Evolutionary conservation across 2,329 filamentous ascomycete genomes (phyloP), one percentile per base, ranked within the genome.

Genomic region (Pseudogymnoascus verrucosus): DNA sequence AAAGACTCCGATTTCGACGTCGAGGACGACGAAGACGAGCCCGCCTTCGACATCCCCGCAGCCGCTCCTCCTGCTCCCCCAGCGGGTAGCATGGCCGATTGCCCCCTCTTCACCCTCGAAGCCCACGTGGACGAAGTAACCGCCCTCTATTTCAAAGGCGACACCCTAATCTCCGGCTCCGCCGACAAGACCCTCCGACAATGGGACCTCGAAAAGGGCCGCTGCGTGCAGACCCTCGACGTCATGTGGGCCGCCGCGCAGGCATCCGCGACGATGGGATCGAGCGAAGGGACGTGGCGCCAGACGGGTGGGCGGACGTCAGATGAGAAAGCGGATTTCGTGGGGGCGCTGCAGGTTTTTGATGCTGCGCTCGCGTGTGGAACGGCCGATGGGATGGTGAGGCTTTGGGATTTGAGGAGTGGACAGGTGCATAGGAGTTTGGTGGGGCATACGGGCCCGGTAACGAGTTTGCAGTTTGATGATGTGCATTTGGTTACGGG

Each of bases 161-260:
- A 96, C 69, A 92, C 91, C 0, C 83, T 99, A 14, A 92, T 99
- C 34, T 99, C 95, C 1, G 95, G 95, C 11, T 98, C 93, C 6
- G 89, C 95, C 0, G 95, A 99, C 78, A 99, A 99, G 81, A 99
- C 95, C 1, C 80, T 99, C 63, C 88, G 95, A 51, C 95, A 99
- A 75, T 99, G 95, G 95, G 95, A 99, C 79, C 82, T 99, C 60
- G 90, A 93, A 71, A 97, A 93, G 74, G 95, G 95, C n/a, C 89
- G 95, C 60, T 98, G 95, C 75, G 90, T 99, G 62, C 95, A 99
- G 77, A 99, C 95, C 2, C 80, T 99, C 60, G 95, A 99, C 76
- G 93, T 99, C 5, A 89, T 99, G 74, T 99, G 95, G 95, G 95
- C 95, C 8, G 93, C 95, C 4, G 93, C 95, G 2, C 93, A 97